Evolutionary conservation across 176 grass and related monocot genomes (phyloP).

Genomic region (Hyparrhenia diplandra): DNA sequence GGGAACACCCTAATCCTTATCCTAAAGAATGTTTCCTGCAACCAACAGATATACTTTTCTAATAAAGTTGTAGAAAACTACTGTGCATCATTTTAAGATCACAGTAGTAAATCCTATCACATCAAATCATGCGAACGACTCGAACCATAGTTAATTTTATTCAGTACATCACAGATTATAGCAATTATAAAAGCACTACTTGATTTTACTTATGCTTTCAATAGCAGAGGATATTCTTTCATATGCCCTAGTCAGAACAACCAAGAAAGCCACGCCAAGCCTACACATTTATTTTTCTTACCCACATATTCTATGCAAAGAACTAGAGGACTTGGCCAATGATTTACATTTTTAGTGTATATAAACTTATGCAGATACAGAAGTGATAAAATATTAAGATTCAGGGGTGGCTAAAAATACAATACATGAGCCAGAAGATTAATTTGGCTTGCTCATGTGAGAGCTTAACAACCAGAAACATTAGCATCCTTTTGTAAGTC

Average conservation of each 20-base stretch:
- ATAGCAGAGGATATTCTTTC: not conserved
- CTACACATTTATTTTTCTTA: conserved; percentile 23
- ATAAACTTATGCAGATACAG: not conserved
- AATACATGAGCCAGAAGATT: not conserved
- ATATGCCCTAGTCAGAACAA: not conserved
- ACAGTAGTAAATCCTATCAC: not conserved
- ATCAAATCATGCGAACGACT: conserved; percentile 16
- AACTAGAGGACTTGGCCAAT: not conserved
- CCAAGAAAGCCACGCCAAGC: not conserved
- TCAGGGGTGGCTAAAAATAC: conserved; percentile 4
- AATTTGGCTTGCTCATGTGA: conserved; percentile 12
- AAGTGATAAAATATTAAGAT: not conserved
- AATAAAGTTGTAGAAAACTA: not conserved
- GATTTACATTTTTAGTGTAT: not conserved
- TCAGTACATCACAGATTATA: not conserved
- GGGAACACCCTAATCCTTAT: not conserved
- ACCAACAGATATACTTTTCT: not conserved
- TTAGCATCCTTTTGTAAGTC: not conserved
- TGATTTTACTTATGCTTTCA: not conserved
- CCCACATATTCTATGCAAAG: not conserved
- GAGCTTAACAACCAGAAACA: conserved; percentile 5
- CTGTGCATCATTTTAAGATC: not conserved
- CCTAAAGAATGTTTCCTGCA: conserved; percentile 6
- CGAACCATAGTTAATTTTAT: not conserved
- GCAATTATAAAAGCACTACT: not conserved